Base-by-base conservation (phyloP, 116 monocot species). In the Papilionanthe hybrid region DNA sequence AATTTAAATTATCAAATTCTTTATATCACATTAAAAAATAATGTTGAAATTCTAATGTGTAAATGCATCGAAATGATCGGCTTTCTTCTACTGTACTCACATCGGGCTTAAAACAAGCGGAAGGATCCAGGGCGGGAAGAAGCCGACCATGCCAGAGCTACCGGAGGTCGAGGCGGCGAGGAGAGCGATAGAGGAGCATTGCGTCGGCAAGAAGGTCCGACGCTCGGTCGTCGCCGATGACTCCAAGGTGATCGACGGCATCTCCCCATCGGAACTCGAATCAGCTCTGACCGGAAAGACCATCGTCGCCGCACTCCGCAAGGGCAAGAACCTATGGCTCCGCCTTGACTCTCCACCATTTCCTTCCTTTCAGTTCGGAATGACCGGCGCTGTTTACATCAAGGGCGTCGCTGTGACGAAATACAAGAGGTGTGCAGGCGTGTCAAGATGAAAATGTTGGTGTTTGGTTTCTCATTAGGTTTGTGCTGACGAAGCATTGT, bases 81-180 rank as follows among this genome's bases (percentile, higher is more conserved):
- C n/a, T n/a, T n/a, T n/a, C n/a, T n/a, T n/a, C n/a, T n/a, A n/a
- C n/a, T n/a, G n/a, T n/a, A n/a, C n/a, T n/a, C n/a, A n/a, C n/a
- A n/a, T n/a, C n/a, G n/a, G n/a, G n/a, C n/a, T n/a, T n/a, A n/a
- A 32, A n/a, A 73, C 1, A 73, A 55, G 47, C 25, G 10, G 44
- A 45, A 19, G 55, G 69, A 69, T 79, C 79, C 41, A 75, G 74
- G 66, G 25, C 22, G 56, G 15, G 13, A 23, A 15, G 27, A 47
- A 28, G 5, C 12, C 28, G 0, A 77, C 11, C 67, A 99, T 99
- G 99, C 99, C 99, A 78, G 99, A 99, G 88, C 92, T 99, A 11
- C 99, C 99, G 82, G 99, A 95, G 75, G 99, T 99, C 57, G 99
- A 99, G 81, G 92, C 92, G 79, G 99, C 99, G 12, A 79, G 99